These are phyloP conservation scores for Neotropicomus parvogracilis DNA, from an alignment of 1,284 basidiomycete genomes.

Conservation along the genomic window DNA sequence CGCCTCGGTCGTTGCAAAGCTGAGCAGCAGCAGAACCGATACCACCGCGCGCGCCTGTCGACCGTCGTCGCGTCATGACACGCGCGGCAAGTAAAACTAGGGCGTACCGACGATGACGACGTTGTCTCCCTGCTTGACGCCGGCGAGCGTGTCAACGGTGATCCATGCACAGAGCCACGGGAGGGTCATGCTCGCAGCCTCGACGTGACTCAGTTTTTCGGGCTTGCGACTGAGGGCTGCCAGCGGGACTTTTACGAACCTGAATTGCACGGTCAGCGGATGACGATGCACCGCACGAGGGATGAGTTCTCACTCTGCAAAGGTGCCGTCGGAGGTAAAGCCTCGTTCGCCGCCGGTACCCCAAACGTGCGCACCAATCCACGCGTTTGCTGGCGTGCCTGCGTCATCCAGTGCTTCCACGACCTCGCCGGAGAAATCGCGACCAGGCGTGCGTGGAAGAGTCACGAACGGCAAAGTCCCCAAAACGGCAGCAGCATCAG, in stretches of 20 bases:
- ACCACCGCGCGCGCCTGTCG: conserved; percentile 33
- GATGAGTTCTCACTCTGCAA: conserved; percentile 31
- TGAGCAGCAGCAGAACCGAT: conserved; percentile 36
- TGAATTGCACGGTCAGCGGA: conserved; percentile 7
- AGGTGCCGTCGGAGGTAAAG: conserved; percentile 32
- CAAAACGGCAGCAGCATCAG: conserved; percentile 30
- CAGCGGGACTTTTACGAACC: conserved; percentile 32
- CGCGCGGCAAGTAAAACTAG: no score
- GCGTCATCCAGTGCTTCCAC: conserved; percentile 29
- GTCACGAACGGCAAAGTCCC: conserved; percentile 34
- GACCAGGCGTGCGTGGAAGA: conserved; percentile 27
- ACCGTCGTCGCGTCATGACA: background rate
- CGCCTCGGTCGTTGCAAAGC: conserved; percentile 31
- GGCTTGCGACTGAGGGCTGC: conserved; percentile 32
- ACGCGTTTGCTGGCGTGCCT: conserved; percentile 18
- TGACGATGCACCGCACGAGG: background rate
- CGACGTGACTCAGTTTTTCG: conserved; percentile 19
- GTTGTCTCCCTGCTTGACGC: conserved; percentile 34
- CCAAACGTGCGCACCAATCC: conserved; percentile 33
- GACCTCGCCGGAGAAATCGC: conserved; percentile 35
- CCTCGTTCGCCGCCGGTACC: conserved; percentile 34
- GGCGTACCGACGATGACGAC: conserved; percentile 32
- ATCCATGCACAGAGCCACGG: conserved; percentile 39
- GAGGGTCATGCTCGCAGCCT: conserved; percentile 35
- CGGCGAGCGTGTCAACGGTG: conserved; percentile 33